A percentile compares a stretch with the other conserved stretches of the same genome.
Evolutionary conservation across 23 red algal genomes (phyloP).

Genomic region (Gracilaria vermiculophylla): DNA sequence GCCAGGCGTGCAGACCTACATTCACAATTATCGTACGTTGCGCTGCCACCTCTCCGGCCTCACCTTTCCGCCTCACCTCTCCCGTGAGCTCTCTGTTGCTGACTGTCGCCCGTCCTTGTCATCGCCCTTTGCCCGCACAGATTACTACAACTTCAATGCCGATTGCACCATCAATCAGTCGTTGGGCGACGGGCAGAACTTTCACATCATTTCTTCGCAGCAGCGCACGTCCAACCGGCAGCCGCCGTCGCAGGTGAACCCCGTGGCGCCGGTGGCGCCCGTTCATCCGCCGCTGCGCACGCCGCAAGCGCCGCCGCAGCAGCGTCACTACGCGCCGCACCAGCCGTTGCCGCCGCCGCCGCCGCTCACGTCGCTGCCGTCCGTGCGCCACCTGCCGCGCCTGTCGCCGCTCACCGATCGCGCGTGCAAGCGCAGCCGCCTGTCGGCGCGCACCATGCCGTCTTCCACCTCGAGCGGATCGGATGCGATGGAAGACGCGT

Average conservation of each 20-base stretch:
- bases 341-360: neutral
- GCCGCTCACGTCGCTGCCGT: neutral
- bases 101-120: neutral
- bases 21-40: conserved; percentile 9
- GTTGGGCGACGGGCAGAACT: conserved; percentile 9
- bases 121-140: neutral
- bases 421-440: neutral
- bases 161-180: conserved; percentile 11
- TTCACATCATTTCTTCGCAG: neutral
- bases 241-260: neutral
- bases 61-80: too few species aligned
- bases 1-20: conserved; percentile 1
- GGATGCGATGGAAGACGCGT: neutral
- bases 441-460: conserved; percentile 12
- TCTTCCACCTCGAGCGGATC: neutral
- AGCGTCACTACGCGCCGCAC: conserved; percentile 9
- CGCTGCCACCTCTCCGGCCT: too few species aligned
- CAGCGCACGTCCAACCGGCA: neutral
- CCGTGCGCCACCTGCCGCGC: neutral
- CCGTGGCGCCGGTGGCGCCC: neutral
- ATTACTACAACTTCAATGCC: conserved; percentile 12
- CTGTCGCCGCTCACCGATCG: neutral
- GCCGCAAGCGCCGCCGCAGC: neutral
- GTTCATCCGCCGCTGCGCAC: neutral
- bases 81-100: too few species aligned